Percentiles rank a stretch among this genome's conserved stretches.
These are phyloP conservation scores for Iris pallida DNA, from an alignment of 116 monocot genomes.

Conservation along the genomic window DNA sequence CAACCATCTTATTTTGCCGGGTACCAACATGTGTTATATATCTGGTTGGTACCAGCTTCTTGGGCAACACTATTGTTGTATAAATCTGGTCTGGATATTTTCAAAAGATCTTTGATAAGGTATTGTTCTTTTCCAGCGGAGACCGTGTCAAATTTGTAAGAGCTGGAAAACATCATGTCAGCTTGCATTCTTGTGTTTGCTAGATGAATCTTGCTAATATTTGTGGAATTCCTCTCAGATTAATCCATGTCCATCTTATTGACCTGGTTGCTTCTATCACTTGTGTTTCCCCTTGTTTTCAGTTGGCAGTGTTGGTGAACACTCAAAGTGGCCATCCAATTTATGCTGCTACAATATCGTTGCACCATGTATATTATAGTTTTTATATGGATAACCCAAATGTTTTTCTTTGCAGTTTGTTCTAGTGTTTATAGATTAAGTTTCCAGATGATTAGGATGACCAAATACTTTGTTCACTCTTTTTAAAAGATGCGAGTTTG, in stretches of 20 bases:
- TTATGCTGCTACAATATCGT: no score
- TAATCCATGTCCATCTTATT: background rate
- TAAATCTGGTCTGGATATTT: slow-evolving; percentile 7
- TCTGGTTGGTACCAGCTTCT: slow-evolving; percentile 10
- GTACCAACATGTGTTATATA: slow-evolving; percentile 14
- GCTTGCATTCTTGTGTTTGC: background rate
- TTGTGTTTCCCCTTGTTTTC: background rate
- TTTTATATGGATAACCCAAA: no score
- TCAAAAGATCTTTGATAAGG: slow-evolving; percentile 1
- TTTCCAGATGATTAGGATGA: no score
- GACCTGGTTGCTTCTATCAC: background rate
- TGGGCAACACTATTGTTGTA: slow-evolving; percentile 9
- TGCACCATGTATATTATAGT: no score
- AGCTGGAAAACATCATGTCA: slow-evolving; percentile 95
- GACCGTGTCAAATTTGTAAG: slow-evolving; percentile 81
- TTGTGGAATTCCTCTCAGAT: background rate
- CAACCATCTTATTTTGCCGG: slow-evolving; percentile 13
- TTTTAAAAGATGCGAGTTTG: no score
- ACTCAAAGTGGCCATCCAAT: no score
- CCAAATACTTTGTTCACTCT: no score
- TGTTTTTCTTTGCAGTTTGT: no score
- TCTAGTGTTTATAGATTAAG: no score
- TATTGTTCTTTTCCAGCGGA: slow-evolving; percentile 45
- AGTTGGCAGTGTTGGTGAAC: no score
- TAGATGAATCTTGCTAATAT: no score